Percentiles rank a stretch among this genome's conserved stretches.
Evolutionary conservation across 306 rosid species (phyloP).

Genomic region (Crotalaria pallida): DNA sequence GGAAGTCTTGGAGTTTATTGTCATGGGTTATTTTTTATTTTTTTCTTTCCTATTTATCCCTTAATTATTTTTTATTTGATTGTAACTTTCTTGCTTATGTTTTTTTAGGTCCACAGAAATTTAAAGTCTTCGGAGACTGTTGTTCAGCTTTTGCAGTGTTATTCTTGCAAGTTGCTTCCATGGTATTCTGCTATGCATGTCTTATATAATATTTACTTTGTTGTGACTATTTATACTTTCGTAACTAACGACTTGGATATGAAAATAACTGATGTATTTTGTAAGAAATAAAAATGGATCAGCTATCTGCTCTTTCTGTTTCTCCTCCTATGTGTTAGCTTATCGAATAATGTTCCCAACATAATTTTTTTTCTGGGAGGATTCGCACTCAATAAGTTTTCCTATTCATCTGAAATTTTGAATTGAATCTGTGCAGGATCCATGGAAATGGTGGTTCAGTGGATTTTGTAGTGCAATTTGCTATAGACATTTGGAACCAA

Average conservation of each 20-base stretch:
- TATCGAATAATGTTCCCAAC: conserved; percentile 6
- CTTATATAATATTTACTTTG: conserved; percentile 11
- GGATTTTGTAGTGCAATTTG: conserved; percentile 56
- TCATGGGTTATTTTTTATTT: conserved; percentile 14
- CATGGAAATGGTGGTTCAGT: conserved; percentile 54
- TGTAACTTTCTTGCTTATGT: conserved; percentile 22
- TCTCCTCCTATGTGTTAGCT: background rate
- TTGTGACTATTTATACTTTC: background rate
- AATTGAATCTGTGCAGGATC: conserved; percentile 53
- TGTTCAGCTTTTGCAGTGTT: conserved; percentile 74
- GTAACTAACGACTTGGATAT: background rate
- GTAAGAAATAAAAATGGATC: background rate
- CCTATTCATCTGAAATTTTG: conserved; percentile 22
- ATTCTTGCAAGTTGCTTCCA: conserved; percentile 66
- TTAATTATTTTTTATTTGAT: conserved; percentile 7
- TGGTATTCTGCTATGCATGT: conserved; percentile 44
- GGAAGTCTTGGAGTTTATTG: background rate
- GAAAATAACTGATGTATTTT: conserved; percentile 10
- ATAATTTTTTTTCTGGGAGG: conserved; percentile 13
- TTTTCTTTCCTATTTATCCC: background rate
- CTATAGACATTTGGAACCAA: conserved; percentile 58
- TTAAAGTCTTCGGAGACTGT: conserved; percentile 39
- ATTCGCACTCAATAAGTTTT: conserved; percentile 6
- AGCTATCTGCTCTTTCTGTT: background rate
- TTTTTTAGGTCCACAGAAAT: conserved; percentile 52